A percentile compares a stretch with the other conserved stretches of the same genome.
phyloP scores from a whole-genome alignment of 2,329 filamentous ascomycete genomes.

The Raffaelea arxii region DNA sequence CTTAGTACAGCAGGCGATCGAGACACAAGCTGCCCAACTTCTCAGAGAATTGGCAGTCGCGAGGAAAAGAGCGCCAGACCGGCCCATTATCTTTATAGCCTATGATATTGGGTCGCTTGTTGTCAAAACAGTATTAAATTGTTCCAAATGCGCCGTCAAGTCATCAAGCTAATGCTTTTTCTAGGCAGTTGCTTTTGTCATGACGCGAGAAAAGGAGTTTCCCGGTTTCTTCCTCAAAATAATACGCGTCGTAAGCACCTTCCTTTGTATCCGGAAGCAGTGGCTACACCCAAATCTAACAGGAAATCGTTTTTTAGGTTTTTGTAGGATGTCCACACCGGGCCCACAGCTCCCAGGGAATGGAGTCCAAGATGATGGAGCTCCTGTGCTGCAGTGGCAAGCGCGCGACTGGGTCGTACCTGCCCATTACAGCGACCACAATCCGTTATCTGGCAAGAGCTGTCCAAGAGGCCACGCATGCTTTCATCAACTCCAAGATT shows the following conservation, averaged over 20 bases:
- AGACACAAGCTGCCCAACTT: background rate
- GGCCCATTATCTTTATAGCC: background rate
- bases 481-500: background rate
- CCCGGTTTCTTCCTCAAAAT: background rate
- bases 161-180: background rate
- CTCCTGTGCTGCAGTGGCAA: background rate
- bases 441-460: background rate
- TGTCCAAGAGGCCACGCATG: background rate
- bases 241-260: background rate
- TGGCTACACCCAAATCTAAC: background rate
- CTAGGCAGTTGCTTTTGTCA: background rate
- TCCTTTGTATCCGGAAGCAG: background rate
- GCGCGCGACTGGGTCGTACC: background rate
- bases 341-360: background rate
- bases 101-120: background rate
- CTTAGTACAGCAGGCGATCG: background rate
- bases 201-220: background rate
- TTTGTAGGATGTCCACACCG: background rate
- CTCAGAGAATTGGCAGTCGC: background rate
- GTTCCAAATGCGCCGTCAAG: background rate
- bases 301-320: background rate
- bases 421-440: background rate
- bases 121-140: background rate
- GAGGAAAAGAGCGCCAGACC: background rate
- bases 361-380: background rate